Evolutionary conservation across 768 basidiomycete genomes (phyloP).

Genomic region (Trametes maxima): DNA sequence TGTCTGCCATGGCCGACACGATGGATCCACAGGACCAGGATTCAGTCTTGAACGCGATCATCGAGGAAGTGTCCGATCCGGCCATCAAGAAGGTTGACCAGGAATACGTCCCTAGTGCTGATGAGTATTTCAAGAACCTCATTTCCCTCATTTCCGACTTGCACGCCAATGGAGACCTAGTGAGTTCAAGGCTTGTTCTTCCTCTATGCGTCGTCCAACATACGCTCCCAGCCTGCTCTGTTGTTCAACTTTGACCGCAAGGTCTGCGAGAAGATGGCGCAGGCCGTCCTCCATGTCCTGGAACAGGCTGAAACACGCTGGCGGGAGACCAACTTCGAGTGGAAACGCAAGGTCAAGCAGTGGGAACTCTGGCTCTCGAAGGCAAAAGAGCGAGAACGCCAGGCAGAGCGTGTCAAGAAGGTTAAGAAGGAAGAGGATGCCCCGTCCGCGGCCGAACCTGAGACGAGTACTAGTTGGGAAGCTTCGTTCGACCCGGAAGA

Average conservation of each 20-base stretch:
- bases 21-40: conserved; percentile 38
- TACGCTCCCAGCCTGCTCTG: conserved; percentile 55
- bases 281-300: conserved; percentile 40
- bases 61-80: conserved; percentile 44
- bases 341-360: conserved; percentile 51
- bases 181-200: conserved; percentile 37
- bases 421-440: conserved; percentile 39
- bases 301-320: conserved; percentile 50
- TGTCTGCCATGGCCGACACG: conserved; percentile 41
- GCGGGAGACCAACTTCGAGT: conserved; percentile 47
- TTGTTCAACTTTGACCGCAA: conserved; percentile 67
- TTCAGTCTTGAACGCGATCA: conserved; percentile 42
- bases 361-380: conserved; percentile 53
- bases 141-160: conserved; percentile 59
- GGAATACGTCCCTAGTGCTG: conserved; percentile 37
- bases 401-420: conserved; percentile 44
- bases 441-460: conserved; percentile 24
- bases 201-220: not conserved
- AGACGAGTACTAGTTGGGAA: conserved; percentile 46
- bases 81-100: conserved; percentile 31
- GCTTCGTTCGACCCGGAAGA: conserved; percentile 58
- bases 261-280: conserved; percentile 58
- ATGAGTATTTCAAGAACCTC: conserved; percentile 45
- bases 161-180: conserved; percentile 54
- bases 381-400: conserved; percentile 51